phyloP scores from a whole-genome alignment of 225 moss, liverwort and hornwort species.

The Neckera pumila region DNA sequence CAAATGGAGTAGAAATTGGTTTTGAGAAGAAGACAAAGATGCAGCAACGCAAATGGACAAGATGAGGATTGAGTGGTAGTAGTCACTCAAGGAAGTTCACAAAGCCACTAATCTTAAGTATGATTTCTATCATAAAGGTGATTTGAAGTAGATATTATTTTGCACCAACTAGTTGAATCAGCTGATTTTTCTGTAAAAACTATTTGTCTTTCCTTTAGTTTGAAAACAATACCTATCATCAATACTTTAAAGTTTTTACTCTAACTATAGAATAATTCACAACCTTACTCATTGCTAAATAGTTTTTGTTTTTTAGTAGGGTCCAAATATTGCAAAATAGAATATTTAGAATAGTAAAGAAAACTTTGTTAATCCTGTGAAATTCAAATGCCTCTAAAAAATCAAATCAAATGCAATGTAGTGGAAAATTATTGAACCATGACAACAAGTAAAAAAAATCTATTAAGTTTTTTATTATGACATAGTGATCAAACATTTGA shows the following conservation, averaged over 20 bases:
- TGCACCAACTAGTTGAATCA: neutral
- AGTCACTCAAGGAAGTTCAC: neutral
- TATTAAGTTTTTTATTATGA: no score
- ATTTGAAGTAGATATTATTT: neutral
- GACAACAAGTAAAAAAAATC: no score
- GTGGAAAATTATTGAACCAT: no score
- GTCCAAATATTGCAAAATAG: no score
- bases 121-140: neutral
- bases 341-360: no score
- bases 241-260: neutral
- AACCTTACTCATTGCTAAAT: neutral
- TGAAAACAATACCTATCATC: neutral
- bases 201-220: neutral
- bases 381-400: no score
- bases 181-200: neutral
- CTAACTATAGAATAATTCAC: neutral
- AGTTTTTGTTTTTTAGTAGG: no score
- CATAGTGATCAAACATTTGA: no score
- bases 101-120: neutral
- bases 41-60: rapidly evolving
- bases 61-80: rapidly evolving
- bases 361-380: no score
- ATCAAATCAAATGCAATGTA: no score
- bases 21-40: neutral
- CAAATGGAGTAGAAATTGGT: neutral